These are phyloP conservation scores for Exophiala mesophila DNA, from an alignment of 2,329 filamentous ascomycete genomes.

Conservation along the genomic window DNA sequence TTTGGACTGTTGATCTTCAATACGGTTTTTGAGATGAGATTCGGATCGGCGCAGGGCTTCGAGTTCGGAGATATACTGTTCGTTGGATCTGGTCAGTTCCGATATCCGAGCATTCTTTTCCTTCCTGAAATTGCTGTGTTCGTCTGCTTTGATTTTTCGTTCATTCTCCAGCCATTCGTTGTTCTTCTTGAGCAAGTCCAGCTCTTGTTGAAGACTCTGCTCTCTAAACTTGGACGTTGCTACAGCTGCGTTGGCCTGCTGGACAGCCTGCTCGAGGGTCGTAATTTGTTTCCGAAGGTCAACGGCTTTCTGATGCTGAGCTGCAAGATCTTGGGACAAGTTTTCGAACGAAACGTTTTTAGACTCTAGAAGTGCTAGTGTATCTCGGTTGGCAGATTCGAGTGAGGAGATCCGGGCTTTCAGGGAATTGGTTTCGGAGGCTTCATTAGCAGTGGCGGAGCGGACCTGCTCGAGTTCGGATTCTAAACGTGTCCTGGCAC, in stretches of 20 bases:
- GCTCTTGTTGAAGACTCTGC: slow-evolving; percentile 82
- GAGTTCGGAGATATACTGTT: slow-evolving; percentile 72
- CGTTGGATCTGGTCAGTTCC: slow-evolving; percentile 80
- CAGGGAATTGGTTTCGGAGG: slow-evolving; percentile 68
- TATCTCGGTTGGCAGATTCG: slow-evolving; percentile 88
- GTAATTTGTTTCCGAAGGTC: slow-evolving; percentile 79
- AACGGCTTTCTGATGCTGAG: slow-evolving; percentile 82
- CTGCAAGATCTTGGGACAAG: slow-evolving; percentile 77
- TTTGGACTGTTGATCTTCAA: slow-evolving; percentile 80
- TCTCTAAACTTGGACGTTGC: slow-evolving; percentile 85
- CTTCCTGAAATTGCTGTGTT: slow-evolving; percentile 85
- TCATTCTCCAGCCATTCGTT: slow-evolving; percentile 92
- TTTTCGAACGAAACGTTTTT: slow-evolving; percentile 83
- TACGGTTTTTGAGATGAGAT: slow-evolving; percentile 69
- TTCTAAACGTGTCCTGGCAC: slow-evolving; percentile 66
- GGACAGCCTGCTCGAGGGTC: slow-evolving; percentile 73
- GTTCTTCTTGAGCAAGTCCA: slow-evolving; percentile 81
- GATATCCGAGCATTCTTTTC: slow-evolving; percentile 88
- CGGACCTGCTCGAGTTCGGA: slow-evolving; percentile 76
- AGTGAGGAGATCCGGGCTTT: slow-evolving; percentile 79
- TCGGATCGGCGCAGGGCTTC: slow-evolving; percentile 77
- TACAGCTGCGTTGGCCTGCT: slow-evolving; percentile 72
- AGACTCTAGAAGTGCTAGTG: slow-evolving; percentile 79
- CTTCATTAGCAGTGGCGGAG: slow-evolving; percentile 61
- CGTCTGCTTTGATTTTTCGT: slow-evolving; percentile 80